Evolutionary conservation across 768 basidiomycete species (phyloP).

Genomic region (Rickenella mellea): DNA sequence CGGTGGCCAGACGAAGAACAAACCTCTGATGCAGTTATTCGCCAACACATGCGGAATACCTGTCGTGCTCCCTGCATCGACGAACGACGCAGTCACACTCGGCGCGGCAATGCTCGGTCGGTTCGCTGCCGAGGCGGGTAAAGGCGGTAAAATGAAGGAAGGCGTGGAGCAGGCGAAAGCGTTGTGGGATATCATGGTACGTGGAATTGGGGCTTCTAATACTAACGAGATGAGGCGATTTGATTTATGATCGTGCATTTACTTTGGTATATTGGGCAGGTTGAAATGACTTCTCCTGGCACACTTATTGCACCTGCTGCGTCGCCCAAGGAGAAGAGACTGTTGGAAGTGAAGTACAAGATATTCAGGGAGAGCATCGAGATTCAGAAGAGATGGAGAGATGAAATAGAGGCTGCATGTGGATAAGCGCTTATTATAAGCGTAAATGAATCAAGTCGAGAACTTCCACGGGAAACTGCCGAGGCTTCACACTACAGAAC

Average conservation of each 20-base stretch:
- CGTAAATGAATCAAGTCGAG: neutral
- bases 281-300: slow-evolving; percentile 88
- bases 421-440: neutral
- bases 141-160: slow-evolving; percentile 15
- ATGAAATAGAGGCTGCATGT: slow-evolving; percentile 46
- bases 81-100: slow-evolving; percentile 76
- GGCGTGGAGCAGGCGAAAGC: slow-evolving; percentile 45
- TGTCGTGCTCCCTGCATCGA: slow-evolving; percentile 71
- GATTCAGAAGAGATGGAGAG: slow-evolving; percentile 82
- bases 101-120: slow-evolving; percentile 93
- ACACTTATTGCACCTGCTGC: slow-evolving; percentile 59
- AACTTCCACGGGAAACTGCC: no score
- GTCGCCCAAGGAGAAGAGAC: slow-evolving; percentile 50
- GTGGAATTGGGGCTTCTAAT: slow-evolving; percentile 12
- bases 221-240: neutral
- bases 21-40: slow-evolving; percentile 79
- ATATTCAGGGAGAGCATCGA: slow-evolving; percentile 87
- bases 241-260: neutral
- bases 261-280: slow-evolving; percentile 27
- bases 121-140: slow-evolving; percentile 58
- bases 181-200: slow-evolving; percentile 90
- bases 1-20: slow-evolving; percentile 89
- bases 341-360: slow-evolving; percentile 87
- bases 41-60: slow-evolving; percentile 78
- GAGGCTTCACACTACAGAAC: no score